Percentiles rank a stretch among this genome's conserved stretches.
Conservation (phyloP, 495 filamentous ascomycete species). For the Penicillium coffeae region DNA sequence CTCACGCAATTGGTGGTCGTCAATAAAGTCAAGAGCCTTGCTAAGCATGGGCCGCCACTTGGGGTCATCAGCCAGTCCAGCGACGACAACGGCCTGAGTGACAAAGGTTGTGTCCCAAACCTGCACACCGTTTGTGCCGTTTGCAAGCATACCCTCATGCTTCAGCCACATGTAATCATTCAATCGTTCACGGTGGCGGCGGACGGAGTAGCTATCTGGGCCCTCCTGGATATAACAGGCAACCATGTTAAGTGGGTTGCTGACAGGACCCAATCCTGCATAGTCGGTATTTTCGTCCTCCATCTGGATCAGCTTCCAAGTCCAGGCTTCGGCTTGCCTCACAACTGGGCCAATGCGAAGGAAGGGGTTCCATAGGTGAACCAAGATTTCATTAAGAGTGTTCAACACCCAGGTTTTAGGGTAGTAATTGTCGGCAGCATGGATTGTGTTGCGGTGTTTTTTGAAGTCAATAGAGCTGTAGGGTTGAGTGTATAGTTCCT, state of each 20-base stretch:
- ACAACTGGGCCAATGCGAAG: constrained; percentile 56
- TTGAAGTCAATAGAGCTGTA: constrained; percentile 76
- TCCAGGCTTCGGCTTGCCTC: constrained; percentile 69
- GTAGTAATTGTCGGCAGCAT: constrained; percentile 80
- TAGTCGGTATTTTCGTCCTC: constrained; percentile 92
- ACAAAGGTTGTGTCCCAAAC: constrained; percentile 92
- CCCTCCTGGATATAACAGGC: constrained; percentile 82
- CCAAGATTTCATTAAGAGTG: constrained; percentile 67
- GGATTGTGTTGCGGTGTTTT: constrained; percentile 77
- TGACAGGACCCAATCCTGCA: constrained; percentile 84
- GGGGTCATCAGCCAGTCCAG: constrained; percentile 71
- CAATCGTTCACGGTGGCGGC: constrained; percentile 72
- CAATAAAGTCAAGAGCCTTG: constrained; percentile 80
- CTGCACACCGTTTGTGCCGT: constrained; percentile 96
- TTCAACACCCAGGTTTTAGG: constrained; percentile 84
- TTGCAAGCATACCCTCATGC: constrained; percentile 84
- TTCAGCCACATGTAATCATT: constrained; percentile 92
- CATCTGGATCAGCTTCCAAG: constrained; percentile 72
- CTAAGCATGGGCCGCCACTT: constrained; percentile 80
- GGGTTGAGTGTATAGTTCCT: constrained; percentile 81
- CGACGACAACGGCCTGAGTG: constrained; percentile 75
- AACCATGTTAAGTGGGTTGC: constrained; percentile 80
- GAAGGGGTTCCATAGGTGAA: constrained; percentile 73
- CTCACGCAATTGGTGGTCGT: constrained; percentile 86
- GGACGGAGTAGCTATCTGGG: constrained; percentile 68